Conservation (phyloP, 2,329 filamentous ascomycete species). For the Apiospora marii region DNA sequence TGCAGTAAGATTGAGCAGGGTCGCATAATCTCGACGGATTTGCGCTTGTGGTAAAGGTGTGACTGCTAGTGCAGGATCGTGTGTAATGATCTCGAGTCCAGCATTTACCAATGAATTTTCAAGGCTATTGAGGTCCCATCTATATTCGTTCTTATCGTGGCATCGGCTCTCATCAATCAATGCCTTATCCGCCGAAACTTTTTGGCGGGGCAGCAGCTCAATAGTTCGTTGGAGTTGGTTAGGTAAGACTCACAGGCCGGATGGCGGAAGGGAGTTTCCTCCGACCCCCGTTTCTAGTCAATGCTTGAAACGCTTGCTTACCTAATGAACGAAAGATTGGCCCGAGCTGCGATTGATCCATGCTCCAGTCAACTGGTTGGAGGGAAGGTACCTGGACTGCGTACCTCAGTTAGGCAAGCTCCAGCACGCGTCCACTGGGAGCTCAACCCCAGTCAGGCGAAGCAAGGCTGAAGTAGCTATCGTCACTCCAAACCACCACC, state of each 20-base stretch:
- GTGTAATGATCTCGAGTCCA: slow-evolving; percentile 9
- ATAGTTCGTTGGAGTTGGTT: background rate
- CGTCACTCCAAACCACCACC: slow-evolving; percentile 20
- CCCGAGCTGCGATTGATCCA: background rate
- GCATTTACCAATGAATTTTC: slow-evolving; percentile 25
- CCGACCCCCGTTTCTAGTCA: slow-evolving; percentile 3
- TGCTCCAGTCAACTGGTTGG: background rate
- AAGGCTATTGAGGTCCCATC: slow-evolving; percentile 17
- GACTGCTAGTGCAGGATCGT: slow-evolving; percentile 17
- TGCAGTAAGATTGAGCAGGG: slow-evolving; percentile 11
- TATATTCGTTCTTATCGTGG: slow-evolving; percentile 17
- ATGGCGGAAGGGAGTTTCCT: slow-evolving; percentile 6
- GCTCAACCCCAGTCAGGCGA: slow-evolving; percentile 9
- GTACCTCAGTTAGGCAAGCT: slow-evolving; percentile 20
- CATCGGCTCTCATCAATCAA: slow-evolving; percentile 8
- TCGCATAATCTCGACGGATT: slow-evolving; percentile 14
- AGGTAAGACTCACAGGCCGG: background rate
- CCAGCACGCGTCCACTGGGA: slow-evolving; percentile 19
- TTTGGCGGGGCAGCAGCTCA: slow-evolving; percentile 8
- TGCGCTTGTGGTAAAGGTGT: background rate
- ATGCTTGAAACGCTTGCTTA: background rate
- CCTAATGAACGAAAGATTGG: background rate
- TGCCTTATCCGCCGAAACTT: slow-evolving; percentile 17
- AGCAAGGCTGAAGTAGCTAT: slow-evolving; percentile 22
- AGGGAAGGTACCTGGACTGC: background rate